These are phyloP conservation scores for Articulospora tetracladia DNA, from an alignment of 495 filamentous ascomycete genomes.

Conservation along the genomic window DNA sequence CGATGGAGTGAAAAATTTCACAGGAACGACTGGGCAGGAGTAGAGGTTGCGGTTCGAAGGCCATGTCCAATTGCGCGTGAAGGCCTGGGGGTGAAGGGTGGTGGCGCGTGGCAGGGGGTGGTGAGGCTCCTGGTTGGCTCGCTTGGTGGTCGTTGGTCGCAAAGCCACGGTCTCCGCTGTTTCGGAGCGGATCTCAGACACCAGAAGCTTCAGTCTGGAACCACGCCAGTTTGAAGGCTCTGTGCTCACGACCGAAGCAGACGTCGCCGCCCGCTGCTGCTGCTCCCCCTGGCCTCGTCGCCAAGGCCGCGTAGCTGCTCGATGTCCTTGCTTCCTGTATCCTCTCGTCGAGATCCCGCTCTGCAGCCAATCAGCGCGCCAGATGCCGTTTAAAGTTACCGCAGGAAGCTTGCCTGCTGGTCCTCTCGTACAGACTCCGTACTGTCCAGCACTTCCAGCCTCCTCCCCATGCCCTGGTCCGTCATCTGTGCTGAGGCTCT, in stretches of 20 bases:
- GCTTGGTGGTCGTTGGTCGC: too few species aligned
- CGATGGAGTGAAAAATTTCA: background rate
- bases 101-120: background rate
- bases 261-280: background rate
- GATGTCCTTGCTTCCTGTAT: too few species aligned
- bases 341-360: background rate
- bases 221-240: background rate
- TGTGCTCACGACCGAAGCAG: background rate
- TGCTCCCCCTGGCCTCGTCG: background rate
- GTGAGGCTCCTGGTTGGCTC: background rate
- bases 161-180: background rate
- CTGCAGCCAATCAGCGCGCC: background rate
- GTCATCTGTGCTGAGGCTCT: background rate
- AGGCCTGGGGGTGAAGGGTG: background rate
- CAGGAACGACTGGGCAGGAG: background rate
- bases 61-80: background rate
- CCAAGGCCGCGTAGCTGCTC: constrained; percentile 13
- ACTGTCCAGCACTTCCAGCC: background rate
- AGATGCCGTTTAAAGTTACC: background rate
- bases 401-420: background rate
- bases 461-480: background rate
- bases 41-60: background rate
- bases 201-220: background rate
- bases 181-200: background rate
- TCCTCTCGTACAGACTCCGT: background rate